These are phyloP conservation scores for Pleurotus salmoneostramineus DNA, from an alignment of 768 basidiomycete genomes.

Conservation along the genomic window DNA sequence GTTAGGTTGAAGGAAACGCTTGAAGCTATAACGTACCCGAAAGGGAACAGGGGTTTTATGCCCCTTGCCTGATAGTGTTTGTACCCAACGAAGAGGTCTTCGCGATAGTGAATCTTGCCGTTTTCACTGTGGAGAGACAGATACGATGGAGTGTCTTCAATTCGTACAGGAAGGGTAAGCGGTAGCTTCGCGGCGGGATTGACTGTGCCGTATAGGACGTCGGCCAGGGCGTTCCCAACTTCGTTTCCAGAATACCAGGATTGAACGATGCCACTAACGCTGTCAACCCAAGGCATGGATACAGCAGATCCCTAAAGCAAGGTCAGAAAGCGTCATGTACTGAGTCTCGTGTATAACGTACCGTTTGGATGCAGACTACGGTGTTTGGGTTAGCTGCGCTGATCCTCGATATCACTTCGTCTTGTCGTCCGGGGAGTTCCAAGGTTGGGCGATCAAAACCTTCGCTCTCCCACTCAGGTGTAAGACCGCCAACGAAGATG, in stretches of 20 bases:
- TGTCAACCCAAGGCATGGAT: conserved; percentile 69
- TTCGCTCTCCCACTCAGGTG: conserved; percentile 74
- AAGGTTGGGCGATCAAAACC: conserved; percentile 67
- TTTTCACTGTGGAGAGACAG: conserved; percentile 12
- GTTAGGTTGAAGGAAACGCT: neutral
- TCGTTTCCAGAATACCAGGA: conserved; percentile 3
- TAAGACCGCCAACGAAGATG: conserved; percentile 56
- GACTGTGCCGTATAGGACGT: conserved; percentile 1
- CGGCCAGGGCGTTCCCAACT: conserved; percentile 1
- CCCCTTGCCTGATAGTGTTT: conserved; percentile 57
- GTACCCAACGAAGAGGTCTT: conserved; percentile 68
- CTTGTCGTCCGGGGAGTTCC: conserved; percentile 52
- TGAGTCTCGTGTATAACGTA: too few relatives aligned
- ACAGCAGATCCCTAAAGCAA: conserved; percentile 65
- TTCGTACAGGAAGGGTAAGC: neutral
- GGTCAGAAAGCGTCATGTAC: too few relatives aligned
- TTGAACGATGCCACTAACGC: conserved; percentile 8
- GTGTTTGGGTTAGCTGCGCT: conserved; percentile 53
- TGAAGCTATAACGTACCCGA: conserved; percentile 58
- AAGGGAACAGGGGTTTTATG: conserved; percentile 59
- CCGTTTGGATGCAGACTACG: conserved; percentile 55
- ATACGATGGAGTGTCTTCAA: conserved; percentile 46
- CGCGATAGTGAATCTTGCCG: conserved; percentile 42
- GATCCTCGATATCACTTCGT: conserved; percentile 53
- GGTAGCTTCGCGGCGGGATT: neutral